Evolutionary conservation across 306 rosid species (phyloP).

Genomic region (Fragaria nilgerrensis): DNA sequence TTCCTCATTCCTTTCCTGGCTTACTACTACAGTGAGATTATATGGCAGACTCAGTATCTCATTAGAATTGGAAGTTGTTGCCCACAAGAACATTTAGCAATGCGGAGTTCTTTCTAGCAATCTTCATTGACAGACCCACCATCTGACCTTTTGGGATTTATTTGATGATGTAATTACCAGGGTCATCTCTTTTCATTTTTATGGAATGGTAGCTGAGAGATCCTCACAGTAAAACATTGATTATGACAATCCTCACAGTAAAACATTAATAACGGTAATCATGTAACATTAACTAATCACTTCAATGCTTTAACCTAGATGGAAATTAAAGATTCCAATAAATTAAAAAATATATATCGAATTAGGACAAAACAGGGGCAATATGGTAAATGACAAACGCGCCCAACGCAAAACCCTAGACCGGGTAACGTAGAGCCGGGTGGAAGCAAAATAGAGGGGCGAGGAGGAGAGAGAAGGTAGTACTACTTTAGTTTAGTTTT

Average conservation of each 20-base stretch:
- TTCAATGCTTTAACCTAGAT: background rate
- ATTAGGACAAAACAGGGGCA: background rate
- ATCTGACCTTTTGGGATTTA: no score
- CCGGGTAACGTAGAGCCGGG: slow-evolving; percentile 19
- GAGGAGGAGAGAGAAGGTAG: background rate
- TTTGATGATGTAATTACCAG: no score
- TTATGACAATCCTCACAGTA: no score
- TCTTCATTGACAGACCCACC: no score
- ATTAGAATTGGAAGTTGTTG: no score
- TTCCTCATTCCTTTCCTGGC: background rate
- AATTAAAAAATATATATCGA: background rate
- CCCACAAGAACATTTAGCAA: no score
- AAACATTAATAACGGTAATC: background rate
- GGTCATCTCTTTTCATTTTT: no score
- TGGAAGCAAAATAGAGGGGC: slow-evolving; percentile 20
- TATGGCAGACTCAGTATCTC: no score
- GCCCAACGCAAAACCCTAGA: background rate
- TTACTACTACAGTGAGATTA: background rate
- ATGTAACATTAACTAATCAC: background rate
- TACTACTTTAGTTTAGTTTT: no score
- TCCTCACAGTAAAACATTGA: no score
- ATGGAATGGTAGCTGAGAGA: no score
- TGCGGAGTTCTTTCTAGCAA: no score
- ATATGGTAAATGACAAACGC: background rate
- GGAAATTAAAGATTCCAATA: background rate